These are phyloP conservation scores for Salinomyces thailandicus DNA, from an alignment of 2,329 filamentous ascomycete genomes.

Conservation along the genomic window DNA sequence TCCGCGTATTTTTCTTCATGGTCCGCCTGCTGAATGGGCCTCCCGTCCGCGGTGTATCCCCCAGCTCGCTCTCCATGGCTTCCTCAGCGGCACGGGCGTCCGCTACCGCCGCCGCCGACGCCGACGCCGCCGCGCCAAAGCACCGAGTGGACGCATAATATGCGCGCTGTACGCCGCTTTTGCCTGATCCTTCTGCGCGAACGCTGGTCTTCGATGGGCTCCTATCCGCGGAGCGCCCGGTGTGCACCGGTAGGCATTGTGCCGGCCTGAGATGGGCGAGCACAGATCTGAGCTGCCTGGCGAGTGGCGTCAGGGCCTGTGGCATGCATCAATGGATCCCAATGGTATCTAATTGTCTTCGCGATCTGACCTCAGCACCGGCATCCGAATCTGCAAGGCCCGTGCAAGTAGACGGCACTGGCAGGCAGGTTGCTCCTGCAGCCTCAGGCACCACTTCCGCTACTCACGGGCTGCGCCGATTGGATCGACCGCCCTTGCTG, in stretches of 20 bases:
- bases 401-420: too few relatives aligned
- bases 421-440: not conserved
- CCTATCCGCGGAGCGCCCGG: too few relatives aligned
- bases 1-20: not conserved
- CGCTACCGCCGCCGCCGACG: not conserved
- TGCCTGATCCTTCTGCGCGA: too few relatives aligned
- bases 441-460: not conserved
- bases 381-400: too few relatives aligned
- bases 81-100: not conserved
- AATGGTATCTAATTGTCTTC: not conserved
- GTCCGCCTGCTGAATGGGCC: too few relatives aligned
- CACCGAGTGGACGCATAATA: too few relatives aligned
- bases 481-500: not conserved
- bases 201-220: too few relatives aligned
- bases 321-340: conserved; percentile 22
- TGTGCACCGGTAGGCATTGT: too few relatives aligned
- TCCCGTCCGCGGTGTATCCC: too few relatives aligned
- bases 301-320: conserved; percentile 25
- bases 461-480: not conserved
- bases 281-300: conserved; percentile 22
- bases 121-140: too few relatives aligned
- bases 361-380: not conserved
- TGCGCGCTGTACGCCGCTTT: too few relatives aligned
- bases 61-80: too few relatives aligned
- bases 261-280: conserved; percentile 5